These are phyloP conservation scores for Rubroboletus pulcherrimus DNA, from an alignment of 768 basidiomycete species.

Conservation along the genomic window DNA sequence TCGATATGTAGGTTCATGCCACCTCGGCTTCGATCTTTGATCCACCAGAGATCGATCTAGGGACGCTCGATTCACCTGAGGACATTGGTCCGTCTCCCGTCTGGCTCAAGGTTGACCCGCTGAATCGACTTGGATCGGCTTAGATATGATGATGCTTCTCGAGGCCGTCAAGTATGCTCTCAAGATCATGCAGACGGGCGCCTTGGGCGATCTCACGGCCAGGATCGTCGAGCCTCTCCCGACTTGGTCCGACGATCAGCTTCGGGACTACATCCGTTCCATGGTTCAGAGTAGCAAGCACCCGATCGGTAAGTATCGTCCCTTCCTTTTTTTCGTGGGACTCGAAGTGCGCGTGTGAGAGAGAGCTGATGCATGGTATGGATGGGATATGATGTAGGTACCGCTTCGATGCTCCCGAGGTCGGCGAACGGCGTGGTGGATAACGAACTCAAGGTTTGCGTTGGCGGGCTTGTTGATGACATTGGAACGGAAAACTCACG, in stretches of 20 bases:
- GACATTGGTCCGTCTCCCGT: conserved; percentile 4
- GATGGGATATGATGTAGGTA: conserved; percentile 4
- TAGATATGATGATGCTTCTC: conserved; percentile 17
- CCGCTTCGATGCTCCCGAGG: conserved; percentile 18
- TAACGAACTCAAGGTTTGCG: conserved; percentile 10
- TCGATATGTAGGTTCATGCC: conserved; percentile 9
- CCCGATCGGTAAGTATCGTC: conserved; percentile 5
- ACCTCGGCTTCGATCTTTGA: conserved; percentile 15
- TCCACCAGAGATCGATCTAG: conserved; percentile 14
- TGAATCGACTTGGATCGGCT: neutral
- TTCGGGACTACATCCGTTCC: conserved; percentile 12
- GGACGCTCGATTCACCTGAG: conserved; percentile 9
- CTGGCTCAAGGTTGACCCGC: neutral
- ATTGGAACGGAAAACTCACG: neutral
- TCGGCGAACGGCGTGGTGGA: conserved; percentile 14
- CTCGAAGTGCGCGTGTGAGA: neutral
- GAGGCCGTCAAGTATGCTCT: conserved; percentile 11
- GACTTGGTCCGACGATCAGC: conserved; percentile 13
- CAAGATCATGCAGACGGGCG: conserved; percentile 14
- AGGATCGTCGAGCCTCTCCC: conserved; percentile 14
- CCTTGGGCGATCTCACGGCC: conserved; percentile 9
- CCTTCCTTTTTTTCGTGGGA: too few species aligned
- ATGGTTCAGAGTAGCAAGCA: conserved; percentile 5
- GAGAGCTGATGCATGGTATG: neutral
- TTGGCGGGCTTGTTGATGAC: neutral